These are phyloP conservation scores for Aspergillus novofumigatus DNA, from an alignment of 2,329 filamentous ascomycete species.

Conservation along the genomic window DNA sequence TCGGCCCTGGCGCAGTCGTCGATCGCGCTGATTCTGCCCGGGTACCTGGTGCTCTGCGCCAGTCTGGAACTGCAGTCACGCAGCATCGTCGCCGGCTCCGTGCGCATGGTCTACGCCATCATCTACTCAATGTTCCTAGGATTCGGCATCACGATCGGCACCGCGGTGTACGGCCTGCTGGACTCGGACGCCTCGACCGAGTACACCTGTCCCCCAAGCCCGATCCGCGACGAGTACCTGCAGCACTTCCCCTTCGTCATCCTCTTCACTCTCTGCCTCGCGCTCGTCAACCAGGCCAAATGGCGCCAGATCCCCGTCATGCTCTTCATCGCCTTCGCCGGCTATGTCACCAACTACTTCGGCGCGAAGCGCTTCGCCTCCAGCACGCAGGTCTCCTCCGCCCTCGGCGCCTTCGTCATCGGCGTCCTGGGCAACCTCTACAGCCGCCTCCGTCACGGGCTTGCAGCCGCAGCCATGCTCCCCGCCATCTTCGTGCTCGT, in stretches of 20 bases:
- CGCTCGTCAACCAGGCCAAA: conserved; percentile 78
- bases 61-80: conserved; percentile 66
- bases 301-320: conserved; percentile 76
- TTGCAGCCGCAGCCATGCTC: conserved; percentile 81
- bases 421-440: conserved; percentile 81
- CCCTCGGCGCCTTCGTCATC: conserved; percentile 71
- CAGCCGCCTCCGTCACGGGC: conserved; percentile 66
- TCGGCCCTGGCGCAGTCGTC: conserved; percentile 68
- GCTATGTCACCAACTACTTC: conserved; percentile 75
- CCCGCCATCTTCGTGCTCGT: conserved; percentile 79
- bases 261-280: conserved; percentile 69
- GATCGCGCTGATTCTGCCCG: conserved; percentile 69
- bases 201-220: conserved; percentile 47
- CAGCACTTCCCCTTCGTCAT: conserved; percentile 71
- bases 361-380: conserved; percentile 63
- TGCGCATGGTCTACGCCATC: conserved; percentile 72
- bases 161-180: conserved; percentile 59
- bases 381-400: conserved; percentile 73
- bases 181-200: conserved; percentile 52
- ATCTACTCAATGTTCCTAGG: conserved; percentile 71
- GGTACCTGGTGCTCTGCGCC: conserved; percentile 60
- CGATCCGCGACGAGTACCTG: conserved; percentile 45
- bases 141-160: conserved; percentile 67
- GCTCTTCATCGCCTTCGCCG: conserved; percentile 68
- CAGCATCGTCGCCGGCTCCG: conserved; percentile 66